These are phyloP conservation scores for Starmera caribaea DNA, from an alignment of 805 yeast genomes.

Conservation along the genomic window DNA sequence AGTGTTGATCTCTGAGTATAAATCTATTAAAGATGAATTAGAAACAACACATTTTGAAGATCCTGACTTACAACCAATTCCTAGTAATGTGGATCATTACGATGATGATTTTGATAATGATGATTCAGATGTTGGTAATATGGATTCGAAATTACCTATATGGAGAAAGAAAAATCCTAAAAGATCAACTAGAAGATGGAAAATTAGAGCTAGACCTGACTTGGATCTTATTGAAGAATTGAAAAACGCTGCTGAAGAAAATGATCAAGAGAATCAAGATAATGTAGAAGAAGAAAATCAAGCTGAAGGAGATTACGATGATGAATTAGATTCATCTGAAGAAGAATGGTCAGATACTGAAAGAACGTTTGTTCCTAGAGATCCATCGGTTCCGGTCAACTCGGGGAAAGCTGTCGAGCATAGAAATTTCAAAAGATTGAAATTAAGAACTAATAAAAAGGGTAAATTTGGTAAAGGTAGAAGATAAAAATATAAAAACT, in stretches of 20 bases:
- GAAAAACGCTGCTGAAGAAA: constrained; percentile 17
- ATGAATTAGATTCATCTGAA: constrained; percentile 9
- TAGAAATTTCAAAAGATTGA: constrained; percentile 40
- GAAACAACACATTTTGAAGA: constrained; percentile 3
- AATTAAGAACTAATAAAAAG: constrained; percentile 37
- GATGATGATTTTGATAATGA: constrained; percentile 13
- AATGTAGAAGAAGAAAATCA: constrained; percentile 2
- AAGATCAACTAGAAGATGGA: constrained; percentile 21
- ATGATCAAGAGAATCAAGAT: constrained; percentile 1
- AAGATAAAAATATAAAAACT: constrained; percentile 6
- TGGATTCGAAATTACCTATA: constrained; percentile 15
- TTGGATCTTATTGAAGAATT: constrained; percentile 22
- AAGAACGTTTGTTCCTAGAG: constrained; percentile 7
- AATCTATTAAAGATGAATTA: constrained; percentile 22
- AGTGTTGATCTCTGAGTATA: constrained; percentile 37
- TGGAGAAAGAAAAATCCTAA: constrained; percentile 27
- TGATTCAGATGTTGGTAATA: constrained; percentile 1
- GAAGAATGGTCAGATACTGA: constrained; percentile 13
- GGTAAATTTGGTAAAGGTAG: constrained; percentile 31
- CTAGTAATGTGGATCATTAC: constrained; percentile 10
- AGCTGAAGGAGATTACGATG: constrained; percentile 13
- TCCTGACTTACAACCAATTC: constrained; percentile 8
- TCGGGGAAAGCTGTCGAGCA: constrained; percentile 8
- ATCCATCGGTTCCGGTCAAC: constrained; percentile 2
- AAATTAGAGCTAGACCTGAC: constrained; percentile 15